Evolutionary conservation across 495 filamentous ascomycete species (phyloP), one percentile per base, ranked within the genome.

Genomic region (Aspergillus asperescens): DNA sequence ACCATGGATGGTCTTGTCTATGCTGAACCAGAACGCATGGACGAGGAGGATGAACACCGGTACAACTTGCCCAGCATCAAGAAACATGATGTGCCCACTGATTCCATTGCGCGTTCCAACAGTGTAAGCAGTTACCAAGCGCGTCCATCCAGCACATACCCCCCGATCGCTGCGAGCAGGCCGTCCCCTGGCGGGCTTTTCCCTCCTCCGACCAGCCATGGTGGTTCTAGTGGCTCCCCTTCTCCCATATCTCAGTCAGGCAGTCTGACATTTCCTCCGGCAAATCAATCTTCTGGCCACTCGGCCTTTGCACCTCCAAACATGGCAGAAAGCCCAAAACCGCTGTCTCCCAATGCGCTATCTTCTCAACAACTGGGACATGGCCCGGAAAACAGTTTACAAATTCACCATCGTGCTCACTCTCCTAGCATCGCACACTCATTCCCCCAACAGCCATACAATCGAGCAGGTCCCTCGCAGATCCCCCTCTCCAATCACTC

Each of bases 321-420:
- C 50, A 87, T 94, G 77, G 90, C 85, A 4, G 90, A 95, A 62
- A 92, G 86, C 56, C 89, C 90, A 0, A 92, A 88, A 62, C 88
- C 90, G 4, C 73, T 95, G 27, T 95, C 89, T 28, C 90, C 90
- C 4, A 82, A 80, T 57, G 81, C 80, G 16, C 68, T 77, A 35
- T 79, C 82, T 41, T 73, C 79, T 23, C 79, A 83, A 52, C 80
- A 84, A 56, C 69, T 80, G 6, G 74, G 78, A 25, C 79, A 82
- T 38, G 80, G 82, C 40, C 50, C 72, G 31, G 68, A 76, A 52
- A 57, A 65, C 22, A 68, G 63, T 50, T 62, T 78, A 9, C 68
- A 65, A 37, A 56, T 67, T 23, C 78, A 54, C 22, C 51, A 77
- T 55, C 78, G 81, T 23, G 79, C 83, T 46, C 78, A 87, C 50